These are phyloP conservation scores for Apophysomyces elegans DNA, from an alignment of 371 early-diverging fungal genomes.

Conservation along the genomic window DNA sequence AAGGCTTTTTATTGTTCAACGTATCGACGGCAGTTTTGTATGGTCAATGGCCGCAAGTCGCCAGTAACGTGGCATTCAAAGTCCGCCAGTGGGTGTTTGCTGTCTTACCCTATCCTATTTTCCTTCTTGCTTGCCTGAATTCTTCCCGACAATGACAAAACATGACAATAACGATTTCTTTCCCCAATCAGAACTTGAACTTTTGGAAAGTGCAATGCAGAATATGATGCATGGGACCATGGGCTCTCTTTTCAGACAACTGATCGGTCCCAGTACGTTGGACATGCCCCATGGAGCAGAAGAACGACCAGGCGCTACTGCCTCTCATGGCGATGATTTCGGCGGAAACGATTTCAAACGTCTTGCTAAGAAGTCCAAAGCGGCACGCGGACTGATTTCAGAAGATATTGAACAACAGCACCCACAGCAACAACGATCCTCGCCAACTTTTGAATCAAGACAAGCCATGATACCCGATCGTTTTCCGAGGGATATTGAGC, in stretches of 20 bases:
- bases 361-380: constrained; percentile 32
- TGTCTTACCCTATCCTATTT: not conserved
- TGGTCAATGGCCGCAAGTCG: no score
- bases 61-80: no score
- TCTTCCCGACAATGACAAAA: not conserved
- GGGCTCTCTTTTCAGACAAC: constrained; percentile 29
- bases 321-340: constrained; percentile 21
- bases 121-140: not conserved
- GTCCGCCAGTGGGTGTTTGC: no score
- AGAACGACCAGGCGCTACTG: not conserved
- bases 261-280: constrained; percentile 26
- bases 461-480: not conserved
- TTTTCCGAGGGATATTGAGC: constrained; percentile 1
- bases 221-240: constrained; percentile 42
- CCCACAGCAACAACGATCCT: not conserved
- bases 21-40: no score
- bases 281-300: constrained; percentile 6
- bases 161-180: not conserved
- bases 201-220: constrained; percentile 40
- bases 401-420: constrained; percentile 1
- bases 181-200: constrained; percentile 37
- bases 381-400: constrained; percentile 2
- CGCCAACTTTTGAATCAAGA: not conserved
- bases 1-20: no score
- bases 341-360: constrained; percentile 46